Evolutionary conservation across 352 stramenopile species (phyloP), one percentile per base, ranked within the genome.

Genomic region (Globisporangium lucens): DNA sequence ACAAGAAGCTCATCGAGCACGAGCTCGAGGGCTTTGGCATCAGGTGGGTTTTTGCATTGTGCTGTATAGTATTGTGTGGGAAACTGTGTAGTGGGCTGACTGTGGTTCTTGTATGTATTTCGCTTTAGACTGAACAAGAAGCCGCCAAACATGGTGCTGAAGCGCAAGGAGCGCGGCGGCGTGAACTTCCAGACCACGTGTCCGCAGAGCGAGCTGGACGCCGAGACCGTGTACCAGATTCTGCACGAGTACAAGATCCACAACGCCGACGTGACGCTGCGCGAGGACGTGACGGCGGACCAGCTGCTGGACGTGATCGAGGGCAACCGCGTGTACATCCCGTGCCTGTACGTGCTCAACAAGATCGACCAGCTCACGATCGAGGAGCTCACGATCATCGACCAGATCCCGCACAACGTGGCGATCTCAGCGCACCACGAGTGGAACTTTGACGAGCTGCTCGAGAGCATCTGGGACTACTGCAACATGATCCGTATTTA

Each of bases 311-410:
- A 99, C 75, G 96, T 99, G 35, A 98, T 99, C 65, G 97, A 99
- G 78, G 96, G 96, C 61, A 99, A 99, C 80, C 87, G 97, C 63
- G 87, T 98, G 24, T 99, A 99, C 82, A 99, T 99, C 70, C 97
- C 97, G 47, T 97, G 89, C 58, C 78, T 99, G 15, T 99, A 99
- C 83, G 94, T 99, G 61, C 95, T 99, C 66, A 99, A 99, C 85
- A 99, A 99, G 83, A 99, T 99, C 73, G 98, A 99, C 76, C 85
- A 98, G 75, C 89, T 99, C 30, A 98, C 95, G 27, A 99, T 99
- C 79, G 95, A 99, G 78, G 97, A 99, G 81, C 86, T 99, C 1
- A 98, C 98, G 66, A 98, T 99, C 75, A 95, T 99, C 57, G 97
- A 98, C 77, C 94, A 99, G 81, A 95, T 99, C 75, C 97, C 97